Base-by-base conservation (phyloP, 192 early-diverging fungal species). In the Funneliformis mosseae region DNA sequence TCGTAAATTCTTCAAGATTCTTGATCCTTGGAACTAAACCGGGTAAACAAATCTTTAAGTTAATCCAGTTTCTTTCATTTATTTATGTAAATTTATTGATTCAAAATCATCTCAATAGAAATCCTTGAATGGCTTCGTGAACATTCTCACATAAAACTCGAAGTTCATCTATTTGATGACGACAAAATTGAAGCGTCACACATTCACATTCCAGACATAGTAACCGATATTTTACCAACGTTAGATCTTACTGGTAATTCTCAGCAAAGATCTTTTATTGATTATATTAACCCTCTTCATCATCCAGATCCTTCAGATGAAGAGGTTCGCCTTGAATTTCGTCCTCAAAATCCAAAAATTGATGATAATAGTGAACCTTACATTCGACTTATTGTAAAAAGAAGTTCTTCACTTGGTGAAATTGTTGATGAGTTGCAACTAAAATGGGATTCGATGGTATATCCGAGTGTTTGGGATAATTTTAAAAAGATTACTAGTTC, bases 51-150 rank as follows among this genome's bases (percentile, higher is more conserved):
- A 75, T n/a, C 21, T 14, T 59, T n/a, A 75, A 12, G 8, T 10
- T 18, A 27, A 8, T 33, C 14, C 4, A 11, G 55, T 46, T 18
- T 27, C 18, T 48, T n/a, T 8, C 9, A 21, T 10, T 33, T 59
- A 50, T 18, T 46, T 23, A 75, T 33, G 12, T 16, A 27, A 28
- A 33, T 33, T 33, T 33, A 33, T 33, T 33, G 16, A 39, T 14
- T 61, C 8, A 62, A 61, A 61, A n/a, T 25, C 11, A 14, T 42
- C 61, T 63, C 23, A 21, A 21, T 55, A 79, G 78, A 79, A 79
- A 79, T 79, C 16, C 78, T 79, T 42, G 78, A 79, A 79, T 79
- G 78, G 78, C 12, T 79, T 38, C 25, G 33, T 18, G 33, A n/a
- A n/a, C 18, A 79, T 61, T 28, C 66, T 1, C 6, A 38, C 10